Conservation (phyloP, 805 yeast species). For the Myxozyma melibiosi region DNA sequence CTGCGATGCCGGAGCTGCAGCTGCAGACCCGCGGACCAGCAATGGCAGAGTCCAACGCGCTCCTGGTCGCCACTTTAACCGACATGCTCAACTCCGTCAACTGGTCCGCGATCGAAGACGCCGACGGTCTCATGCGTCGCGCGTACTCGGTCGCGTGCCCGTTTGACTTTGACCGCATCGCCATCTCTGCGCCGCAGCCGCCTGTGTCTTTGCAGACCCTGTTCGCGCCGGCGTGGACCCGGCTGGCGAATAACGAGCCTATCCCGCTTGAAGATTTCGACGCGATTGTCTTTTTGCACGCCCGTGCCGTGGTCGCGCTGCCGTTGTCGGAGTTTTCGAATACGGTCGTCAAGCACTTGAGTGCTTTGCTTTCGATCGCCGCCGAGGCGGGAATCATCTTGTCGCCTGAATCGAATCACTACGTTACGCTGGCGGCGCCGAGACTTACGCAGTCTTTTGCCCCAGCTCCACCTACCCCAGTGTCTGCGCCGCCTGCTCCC, state of each 20-base stretch:
- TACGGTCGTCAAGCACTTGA: conserved; percentile 1
- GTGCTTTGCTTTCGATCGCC: conserved; percentile 2
- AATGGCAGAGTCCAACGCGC: conserved; percentile 2
- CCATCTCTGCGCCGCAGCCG: conserved; percentile 5
- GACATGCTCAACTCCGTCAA: conserved; percentile 15
- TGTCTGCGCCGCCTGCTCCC: conserved; percentile 2
- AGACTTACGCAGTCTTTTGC: background rate
- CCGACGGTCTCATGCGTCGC: conserved; percentile 8
- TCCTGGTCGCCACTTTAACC: conserved; percentile 2
- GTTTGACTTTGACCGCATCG: conserved; percentile 5
- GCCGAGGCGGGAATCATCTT: conserved; percentile 1
- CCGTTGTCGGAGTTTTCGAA: conserved; percentile 6
- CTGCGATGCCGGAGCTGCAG: conserved; percentile 3
- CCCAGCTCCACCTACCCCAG: background rate
- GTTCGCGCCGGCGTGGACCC: conserved; percentile 6
- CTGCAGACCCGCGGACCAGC: background rate
- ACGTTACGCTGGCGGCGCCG: conserved; percentile 18
- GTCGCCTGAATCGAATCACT: conserved; percentile 3
- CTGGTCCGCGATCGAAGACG: conserved; percentile 13
- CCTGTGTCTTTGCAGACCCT: conserved; percentile 2
- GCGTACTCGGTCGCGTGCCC: conserved; percentile 2
- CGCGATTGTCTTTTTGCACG: conserved; percentile 11
- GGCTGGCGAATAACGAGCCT: background rate
- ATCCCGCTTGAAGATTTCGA: conserved; percentile 6
- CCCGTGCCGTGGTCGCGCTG: conserved; percentile 8